A percentile compares a stretch with the other conserved stretches of the same genome.
Evolutionary conservation across 2,329 filamentous ascomycete species (phyloP).

Genomic region (Alternaria ventricosa): DNA sequence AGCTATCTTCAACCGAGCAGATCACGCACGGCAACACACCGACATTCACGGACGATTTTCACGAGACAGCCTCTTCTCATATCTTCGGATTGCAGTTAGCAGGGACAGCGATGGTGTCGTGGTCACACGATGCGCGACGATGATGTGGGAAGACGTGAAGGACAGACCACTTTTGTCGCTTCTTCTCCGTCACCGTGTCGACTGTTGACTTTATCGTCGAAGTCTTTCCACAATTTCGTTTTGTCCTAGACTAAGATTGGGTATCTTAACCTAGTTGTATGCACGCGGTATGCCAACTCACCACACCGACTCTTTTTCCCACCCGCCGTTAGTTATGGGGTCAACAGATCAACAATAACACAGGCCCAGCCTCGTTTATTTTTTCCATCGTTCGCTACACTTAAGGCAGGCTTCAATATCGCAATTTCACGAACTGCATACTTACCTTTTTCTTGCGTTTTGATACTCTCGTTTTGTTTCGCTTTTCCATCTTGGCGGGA

Average conservation of each 20-base stretch:
- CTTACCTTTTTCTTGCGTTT: background rate
- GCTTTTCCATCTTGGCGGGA: background rate
- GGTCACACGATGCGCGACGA: background rate
- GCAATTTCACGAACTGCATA: background rate
- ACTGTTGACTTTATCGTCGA: background rate
- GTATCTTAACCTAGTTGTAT: background rate
- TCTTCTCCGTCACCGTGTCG: background rate
- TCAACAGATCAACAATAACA: background rate
- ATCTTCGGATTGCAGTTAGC: no score
- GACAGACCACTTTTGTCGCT: background rate
- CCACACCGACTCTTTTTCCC: slow-evolving; percentile 1
- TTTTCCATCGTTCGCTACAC: background rate
- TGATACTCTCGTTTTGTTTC: background rate
- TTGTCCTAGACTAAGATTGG: background rate
- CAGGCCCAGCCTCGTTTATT: background rate
- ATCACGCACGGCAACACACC: slow-evolving; percentile 1
- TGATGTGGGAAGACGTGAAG: background rate
- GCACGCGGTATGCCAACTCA: background rate
- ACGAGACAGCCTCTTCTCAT: background rate
- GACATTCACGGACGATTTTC: slow-evolving; percentile 2
- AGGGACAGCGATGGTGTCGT: background rate
- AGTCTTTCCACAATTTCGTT: background rate
- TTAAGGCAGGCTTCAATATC: background rate
- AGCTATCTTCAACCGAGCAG: background rate
- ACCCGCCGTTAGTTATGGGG: background rate